phyloP scores from a whole-genome alignment of 768 basidiomycete genomes.

The Amylocystis lapponica region DNA sequence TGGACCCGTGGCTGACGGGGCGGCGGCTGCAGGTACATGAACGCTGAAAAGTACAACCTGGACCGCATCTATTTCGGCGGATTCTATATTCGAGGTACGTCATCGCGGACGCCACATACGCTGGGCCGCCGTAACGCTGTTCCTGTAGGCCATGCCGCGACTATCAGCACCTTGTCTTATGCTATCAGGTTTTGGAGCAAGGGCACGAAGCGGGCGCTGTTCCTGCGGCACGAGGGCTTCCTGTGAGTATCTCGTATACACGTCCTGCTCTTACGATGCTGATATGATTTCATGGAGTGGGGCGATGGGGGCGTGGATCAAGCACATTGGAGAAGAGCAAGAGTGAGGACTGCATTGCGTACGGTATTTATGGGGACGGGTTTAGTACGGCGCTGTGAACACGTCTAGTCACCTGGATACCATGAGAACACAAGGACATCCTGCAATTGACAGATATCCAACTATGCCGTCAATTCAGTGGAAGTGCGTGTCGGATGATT shows the following conservation, averaged over 20 bases:
- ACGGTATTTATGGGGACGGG: too few species aligned
- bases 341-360: too few species aligned
- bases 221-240: conserved; percentile 97
- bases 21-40: conserved; percentile 76
- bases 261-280: background rate
- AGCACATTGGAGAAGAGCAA: conserved; percentile 67
- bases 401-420: too few species aligned
- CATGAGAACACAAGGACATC: too few species aligned
- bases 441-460: too few species aligned
- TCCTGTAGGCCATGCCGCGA: conserved; percentile 83
- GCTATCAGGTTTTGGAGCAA: conserved; percentile 99
- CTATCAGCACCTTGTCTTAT: conserved; percentile 95
- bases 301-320: conserved; percentile 95
- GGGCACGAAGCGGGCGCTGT: conserved; percentile 92
- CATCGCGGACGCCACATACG: too few species aligned
- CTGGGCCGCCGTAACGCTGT: too few species aligned
- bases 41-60: conserved; percentile 96
- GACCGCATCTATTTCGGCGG: conserved; percentile 99
- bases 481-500: too few species aligned
- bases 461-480: too few species aligned
- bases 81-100: conserved; percentile 92
- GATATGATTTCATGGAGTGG: conserved; percentile 45
- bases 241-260: conserved; percentile 50
- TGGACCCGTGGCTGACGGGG: conserved; percentile 7
- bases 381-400: too few species aligned